Base-by-base conservation (phyloP, 108 stramenopile genomes). In the Cyclotella choctawhatcheeana region DNA sequence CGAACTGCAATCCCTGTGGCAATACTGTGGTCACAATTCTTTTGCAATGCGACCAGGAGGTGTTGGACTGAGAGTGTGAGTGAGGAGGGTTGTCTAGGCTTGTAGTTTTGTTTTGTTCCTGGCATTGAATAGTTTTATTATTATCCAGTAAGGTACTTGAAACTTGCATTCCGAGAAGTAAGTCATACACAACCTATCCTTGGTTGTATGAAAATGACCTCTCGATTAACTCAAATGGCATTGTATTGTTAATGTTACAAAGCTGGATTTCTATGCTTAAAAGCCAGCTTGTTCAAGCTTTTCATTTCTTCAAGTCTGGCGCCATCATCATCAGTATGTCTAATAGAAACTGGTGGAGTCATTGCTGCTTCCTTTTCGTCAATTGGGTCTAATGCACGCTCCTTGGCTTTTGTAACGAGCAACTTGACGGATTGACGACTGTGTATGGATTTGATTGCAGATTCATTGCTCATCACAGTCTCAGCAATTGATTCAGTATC, bases 211-310 rank as follows among this genome's bases (percentile, higher is more conserved):
- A n/a, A n/a, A n/a, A n/a, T n/a, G n/a, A n/a, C n/a, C n/a, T n/a
- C n/a, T n/a, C n/a, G n/a, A n/a, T n/a, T n/a, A n/a, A n/a, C n/a
- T n/a, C n/a, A n/a, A n/a, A n/a, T n/a, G n/a, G n/a, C n/a, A n/a
- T n/a, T n/a, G 47, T 48, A 48, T 17, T 48, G 12, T 4, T 48
- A 40, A 8, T 40, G 8, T n/a, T 48, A 48, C 47, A 48, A n/a
- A 48, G 85, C 83, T 43, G 85, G 85, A 45, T 86, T 84, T 55
- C 85, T 81, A 74, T 86, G 77, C 51, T 72, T 77, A 52, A 84
- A 86, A n/a, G 83, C 71, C 43, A 86, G 77, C 52, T 86, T 86
- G 31, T 78, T 64, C 21, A 84, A 29, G 27, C 64, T 62, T 35
- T 79, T 77, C 48, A 67, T 82, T 45, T 79, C 85, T 29, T 63